Evolutionary conservation across 352 stramenopile species (phyloP).

Genomic region (Pilasporangium apinafurcum): DNA sequence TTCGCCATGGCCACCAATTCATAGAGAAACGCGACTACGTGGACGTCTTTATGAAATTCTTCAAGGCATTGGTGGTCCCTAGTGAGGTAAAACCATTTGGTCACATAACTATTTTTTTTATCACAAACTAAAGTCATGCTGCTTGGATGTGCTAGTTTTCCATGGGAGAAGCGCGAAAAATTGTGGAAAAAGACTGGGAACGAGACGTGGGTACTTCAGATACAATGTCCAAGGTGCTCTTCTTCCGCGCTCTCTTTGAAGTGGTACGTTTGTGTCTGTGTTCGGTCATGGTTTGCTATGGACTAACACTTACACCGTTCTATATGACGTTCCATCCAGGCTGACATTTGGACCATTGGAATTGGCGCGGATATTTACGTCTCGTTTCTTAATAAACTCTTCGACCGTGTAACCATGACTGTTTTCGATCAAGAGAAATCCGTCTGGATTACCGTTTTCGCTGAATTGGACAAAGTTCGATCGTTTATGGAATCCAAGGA

Average conservation of each 20-base stretch:
- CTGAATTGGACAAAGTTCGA: constrained; percentile 62
- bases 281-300: neutral
- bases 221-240: constrained; percentile 52
- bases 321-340: constrained; percentile 8
- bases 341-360: constrained; percentile 73
- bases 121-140: neutral
- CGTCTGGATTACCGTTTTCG: constrained; percentile 66
- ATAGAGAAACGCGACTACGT: constrained; percentile 58
- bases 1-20: constrained; percentile 33
- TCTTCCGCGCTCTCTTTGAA: constrained; percentile 69
- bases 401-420: constrained; percentile 69
- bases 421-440: constrained; percentile 60
- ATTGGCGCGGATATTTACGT: constrained; percentile 59
- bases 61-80: constrained; percentile 66
- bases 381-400: constrained; percentile 72
- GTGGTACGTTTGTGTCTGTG: constrained; percentile 21
- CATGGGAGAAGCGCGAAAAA: constrained; percentile 53
- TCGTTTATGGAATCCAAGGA: constrained; percentile 46
- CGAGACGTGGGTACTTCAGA: constrained; percentile 37
- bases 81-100: constrained; percentile 19
- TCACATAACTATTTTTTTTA: neutral
- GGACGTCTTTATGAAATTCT: constrained; percentile 80
- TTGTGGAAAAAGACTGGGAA: constrained; percentile 75
- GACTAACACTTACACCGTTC: neutral
- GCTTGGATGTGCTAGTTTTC: constrained; percentile 29